These are phyloP conservation scores for Porcisia deanei DNA, from an alignment of 208 protist genomes.

Conservation along the genomic window DNA sequence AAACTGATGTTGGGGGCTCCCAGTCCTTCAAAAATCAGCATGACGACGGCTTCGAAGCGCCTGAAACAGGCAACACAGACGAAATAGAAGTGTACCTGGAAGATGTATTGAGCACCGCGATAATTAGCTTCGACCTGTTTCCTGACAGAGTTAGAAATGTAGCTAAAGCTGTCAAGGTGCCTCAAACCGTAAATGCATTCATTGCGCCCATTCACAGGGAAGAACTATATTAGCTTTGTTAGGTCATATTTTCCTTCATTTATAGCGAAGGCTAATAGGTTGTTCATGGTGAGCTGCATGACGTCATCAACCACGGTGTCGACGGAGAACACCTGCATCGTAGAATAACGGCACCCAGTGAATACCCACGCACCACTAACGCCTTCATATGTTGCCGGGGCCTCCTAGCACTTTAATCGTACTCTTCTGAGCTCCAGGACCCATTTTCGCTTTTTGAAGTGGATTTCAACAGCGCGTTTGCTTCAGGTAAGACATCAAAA, in stretches of 20 bases:
- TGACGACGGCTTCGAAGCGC: conserved; percentile 28
- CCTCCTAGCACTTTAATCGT: conserved; percentile 15
- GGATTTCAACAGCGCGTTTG: conserved; percentile 42
- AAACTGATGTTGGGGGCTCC: conserved; percentile 41
- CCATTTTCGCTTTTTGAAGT: conserved; percentile 40
- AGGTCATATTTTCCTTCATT: conserved; percentile 26
- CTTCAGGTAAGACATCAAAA: conserved; percentile 49
- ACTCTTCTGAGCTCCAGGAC: conserved; percentile 39
- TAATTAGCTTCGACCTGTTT: conserved; percentile 48
- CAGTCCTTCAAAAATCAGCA: conserved; percentile 22
- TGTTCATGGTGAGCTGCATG: conserved; percentile 38
- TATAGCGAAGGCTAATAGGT: conserved; percentile 30
- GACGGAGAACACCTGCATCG: conserved; percentile 49
- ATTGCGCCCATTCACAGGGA: conserved; percentile 56
- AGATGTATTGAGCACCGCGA: conserved; percentile 41
- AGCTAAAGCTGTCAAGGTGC: conserved; percentile 55
- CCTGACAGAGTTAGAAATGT: conserved; percentile 56
- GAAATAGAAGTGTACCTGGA: conserved; percentile 46
- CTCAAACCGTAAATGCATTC: conserved; percentile 67
- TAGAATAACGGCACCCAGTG: conserved; percentile 42
- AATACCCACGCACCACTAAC: conserved; percentile 53
- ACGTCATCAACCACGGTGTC: conserved; percentile 51
- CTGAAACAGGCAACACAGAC: conserved; percentile 38
- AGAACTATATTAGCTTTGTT: conserved; percentile 37
- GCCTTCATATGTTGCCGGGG: conserved; percentile 37